phyloP scores from a whole-genome alignment of 1,139 yeast species.

The Yamadazyma epiphylla region DNA sequence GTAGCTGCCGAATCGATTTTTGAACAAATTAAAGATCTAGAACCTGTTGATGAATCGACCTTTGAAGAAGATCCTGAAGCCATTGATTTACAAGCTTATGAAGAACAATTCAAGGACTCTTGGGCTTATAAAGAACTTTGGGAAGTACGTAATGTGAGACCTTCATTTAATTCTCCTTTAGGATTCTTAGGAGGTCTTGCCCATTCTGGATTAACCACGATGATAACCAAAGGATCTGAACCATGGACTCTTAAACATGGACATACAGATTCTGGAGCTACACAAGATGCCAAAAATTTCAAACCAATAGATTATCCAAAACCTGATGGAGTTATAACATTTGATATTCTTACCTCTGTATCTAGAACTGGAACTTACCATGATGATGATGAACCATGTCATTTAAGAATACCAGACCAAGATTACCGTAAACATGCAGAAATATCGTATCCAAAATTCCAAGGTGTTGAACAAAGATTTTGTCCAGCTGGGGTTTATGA shows the following conservation, averaged over 20 bases:
- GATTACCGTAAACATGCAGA: slow-evolving; percentile 66
- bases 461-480: slow-evolving; percentile 87
- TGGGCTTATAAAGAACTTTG: slow-evolving; percentile 85
- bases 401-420: slow-evolving; percentile 74
- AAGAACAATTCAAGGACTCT: slow-evolving; percentile 60
- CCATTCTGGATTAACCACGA: slow-evolving; percentile 82
- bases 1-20: slow-evolving; percentile 86
- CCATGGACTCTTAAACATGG: slow-evolving; percentile 85
- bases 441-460: slow-evolving; percentile 63
- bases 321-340: slow-evolving; percentile 87
- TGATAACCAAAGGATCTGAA: slow-evolving; percentile 69
- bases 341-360: slow-evolving; percentile 88
- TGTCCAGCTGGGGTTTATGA: slow-evolving; percentile 99
- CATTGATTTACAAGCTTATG: slow-evolving; percentile 55
- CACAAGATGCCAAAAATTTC: slow-evolving; percentile 62
- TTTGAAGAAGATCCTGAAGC: slow-evolving; percentile 37
- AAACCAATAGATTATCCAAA: slow-evolving; percentile 83
- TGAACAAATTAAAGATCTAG: slow-evolving; percentile 47
- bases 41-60: slow-evolving; percentile 47
- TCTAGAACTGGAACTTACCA: slow-evolving; percentile 95
- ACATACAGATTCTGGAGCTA: slow-evolving; percentile 67
- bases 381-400: slow-evolving; percentile 90
- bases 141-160: slow-evolving; percentile 85
- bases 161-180: slow-evolving; percentile 72
- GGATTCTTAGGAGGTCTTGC: slow-evolving; percentile 78